Base-by-base conservation (phyloP, 495 filamentous ascomycete species). In the Paragyromitra xinjiangensis region DNA sequence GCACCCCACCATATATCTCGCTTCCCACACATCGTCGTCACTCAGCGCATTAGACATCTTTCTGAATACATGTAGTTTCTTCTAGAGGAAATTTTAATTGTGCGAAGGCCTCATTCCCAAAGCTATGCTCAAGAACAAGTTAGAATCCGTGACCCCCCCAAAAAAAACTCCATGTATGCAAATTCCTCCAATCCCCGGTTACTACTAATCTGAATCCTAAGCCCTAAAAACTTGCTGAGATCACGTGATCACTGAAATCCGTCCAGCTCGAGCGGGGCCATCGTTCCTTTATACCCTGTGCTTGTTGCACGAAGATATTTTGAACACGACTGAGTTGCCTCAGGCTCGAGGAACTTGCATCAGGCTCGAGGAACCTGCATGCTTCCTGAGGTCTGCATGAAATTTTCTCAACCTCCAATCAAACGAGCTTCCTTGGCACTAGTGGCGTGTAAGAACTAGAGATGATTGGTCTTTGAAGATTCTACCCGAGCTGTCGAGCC, bases 291-390 rank as follows among this genome's bases (percentile, higher is more conserved):
- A 72, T 76, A 76, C 67, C 58, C 59, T n/a, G 6, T 68, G 16
- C 6, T 24, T 16, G 67, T 76, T 58, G 68, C 74, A 73, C 69
- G 14, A 73, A 50, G 58, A 58, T 40, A 77, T 73, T 77, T 51
- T 42, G 50, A 73, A 66, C 69, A 77, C 68, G 12, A 65, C 73
- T 14, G 19, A 55, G 5, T 56, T 73, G 45, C 61, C 69, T 76
- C 67, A 77, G 68, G 68, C 68, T 72, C 73, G 61, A 72, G 50
- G 37, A 76, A 48, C 67, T 56, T 76, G 48, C 73, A 37, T 62
- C 48, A 14, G 29, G 55, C 29, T 59, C 55, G 26, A 16, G 12
- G 48, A 51, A 22, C 16, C 4, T 53, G 50, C 50, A 53, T 22
- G 44, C 44, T 48, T 16, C 44, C 34, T 37, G 0, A n/a, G 40